These are phyloP conservation scores for Cephalotrichum gorgonifer DNA, from an alignment of 2,329 filamentous ascomycete species.

Conservation along the genomic window DNA sequence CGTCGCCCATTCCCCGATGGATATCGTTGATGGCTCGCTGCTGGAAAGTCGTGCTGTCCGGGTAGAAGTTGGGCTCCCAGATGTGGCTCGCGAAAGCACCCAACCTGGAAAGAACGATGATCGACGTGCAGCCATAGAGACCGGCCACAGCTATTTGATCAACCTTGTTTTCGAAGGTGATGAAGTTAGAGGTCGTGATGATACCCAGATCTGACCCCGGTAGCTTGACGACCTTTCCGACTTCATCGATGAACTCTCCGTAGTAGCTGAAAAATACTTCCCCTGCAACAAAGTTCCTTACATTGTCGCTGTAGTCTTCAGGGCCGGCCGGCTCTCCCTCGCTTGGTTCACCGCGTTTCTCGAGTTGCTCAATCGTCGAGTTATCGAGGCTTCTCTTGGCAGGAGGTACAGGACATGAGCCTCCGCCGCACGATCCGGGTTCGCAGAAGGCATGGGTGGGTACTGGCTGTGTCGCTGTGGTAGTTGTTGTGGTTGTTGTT, in stretches of 20 bases:
- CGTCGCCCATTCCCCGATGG: not conserved
- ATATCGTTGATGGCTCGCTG: not conserved
- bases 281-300: not conserved
- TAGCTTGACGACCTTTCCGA: not conserved
- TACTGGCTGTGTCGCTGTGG: not conserved
- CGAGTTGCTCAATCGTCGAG: not conserved
- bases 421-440: not conserved
- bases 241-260: not conserved
- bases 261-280: not conserved
- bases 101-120: conserved; percentile 4
- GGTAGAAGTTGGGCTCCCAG: not conserved
- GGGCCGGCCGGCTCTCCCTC: not conserved
- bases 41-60: not conserved
- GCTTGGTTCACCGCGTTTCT: conserved; percentile 14
- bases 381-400: not conserved
- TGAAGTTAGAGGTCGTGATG: not conserved
- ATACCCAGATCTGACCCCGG: not conserved
- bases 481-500: not conserved
- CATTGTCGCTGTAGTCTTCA: not conserved
- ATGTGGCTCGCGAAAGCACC: conserved; percentile 6
- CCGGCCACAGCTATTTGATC: not conserved
- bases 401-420: not conserved
- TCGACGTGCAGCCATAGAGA: conserved; percentile 6
- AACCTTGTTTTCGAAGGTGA: not conserved
- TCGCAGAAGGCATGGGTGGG: not conserved